Conservation (phyloP, 768 basidiomycete genomes). For the Neoboletus brunneissimus region DNA sequence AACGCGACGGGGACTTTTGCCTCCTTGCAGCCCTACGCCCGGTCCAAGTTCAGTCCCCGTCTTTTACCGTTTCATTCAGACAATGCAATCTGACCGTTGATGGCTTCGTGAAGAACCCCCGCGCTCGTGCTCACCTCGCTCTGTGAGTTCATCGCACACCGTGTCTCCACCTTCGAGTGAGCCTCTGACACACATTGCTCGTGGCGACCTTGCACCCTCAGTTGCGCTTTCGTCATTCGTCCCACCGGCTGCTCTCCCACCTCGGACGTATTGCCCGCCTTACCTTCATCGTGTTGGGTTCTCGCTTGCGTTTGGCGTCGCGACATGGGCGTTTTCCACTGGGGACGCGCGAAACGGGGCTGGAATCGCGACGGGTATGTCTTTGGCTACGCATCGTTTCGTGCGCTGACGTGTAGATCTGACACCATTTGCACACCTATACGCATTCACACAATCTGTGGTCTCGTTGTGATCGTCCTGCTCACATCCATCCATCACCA, state of each 20-base stretch:
- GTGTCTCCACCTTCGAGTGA: neutral
- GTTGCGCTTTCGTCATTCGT: slow-evolving; percentile 37
- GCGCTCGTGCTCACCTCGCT: slow-evolving; percentile 33
- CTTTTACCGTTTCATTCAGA: neutral
- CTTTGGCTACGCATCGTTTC: neutral
- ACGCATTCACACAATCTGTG: too few relatives aligned
- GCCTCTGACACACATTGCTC: neutral
- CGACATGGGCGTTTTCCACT: slow-evolving; percentile 40
- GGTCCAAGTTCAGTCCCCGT: slow-evolving; percentile 30
- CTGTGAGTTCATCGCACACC: slow-evolving; percentile 26
- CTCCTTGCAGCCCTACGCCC: slow-evolving; percentile 28
- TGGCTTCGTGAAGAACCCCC: slow-evolving; percentile 23
- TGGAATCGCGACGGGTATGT: slow-evolving; percentile 38
- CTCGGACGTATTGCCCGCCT: slow-evolving; percentile 36
- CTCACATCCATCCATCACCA: neutral
- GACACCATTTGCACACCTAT: neutral
- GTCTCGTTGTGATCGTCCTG: neutral
- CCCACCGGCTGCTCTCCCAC: slow-evolving; percentile 33
- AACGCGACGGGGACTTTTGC: slow-evolving; percentile 25
- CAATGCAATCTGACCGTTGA: slow-evolving; percentile 14
- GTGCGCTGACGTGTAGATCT: neutral
- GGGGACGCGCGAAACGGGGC: slow-evolving; percentile 45
- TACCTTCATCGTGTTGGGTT: slow-evolving; percentile 45
- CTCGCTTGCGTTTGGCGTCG: slow-evolving; percentile 41
- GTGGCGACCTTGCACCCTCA: slow-evolving; percentile 7